phyloP scores from a whole-genome alignment of 1,284 basidiomycete species.

The Boletus sp. region DNA sequence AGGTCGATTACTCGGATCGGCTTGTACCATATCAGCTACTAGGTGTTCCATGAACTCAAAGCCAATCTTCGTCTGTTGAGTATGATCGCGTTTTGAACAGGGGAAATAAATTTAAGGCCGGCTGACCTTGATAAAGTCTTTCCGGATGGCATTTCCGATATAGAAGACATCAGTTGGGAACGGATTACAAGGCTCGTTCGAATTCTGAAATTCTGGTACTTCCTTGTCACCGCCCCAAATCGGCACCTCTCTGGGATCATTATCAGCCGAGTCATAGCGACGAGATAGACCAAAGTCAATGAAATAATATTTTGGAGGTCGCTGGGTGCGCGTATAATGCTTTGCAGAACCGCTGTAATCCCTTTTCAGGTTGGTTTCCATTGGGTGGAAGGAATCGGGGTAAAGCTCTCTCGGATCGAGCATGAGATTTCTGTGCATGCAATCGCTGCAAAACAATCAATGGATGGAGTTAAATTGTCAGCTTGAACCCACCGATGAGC shows the following conservation, averaged over 20 bases:
- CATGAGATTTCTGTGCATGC: constrained; percentile 36
- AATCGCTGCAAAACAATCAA: no score
- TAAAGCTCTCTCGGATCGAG: constrained; percentile 36
- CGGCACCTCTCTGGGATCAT: constrained; percentile 19
- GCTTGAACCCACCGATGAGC: no score
- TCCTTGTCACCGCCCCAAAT: constrained; percentile 4
- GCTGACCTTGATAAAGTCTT: constrained; percentile 31
- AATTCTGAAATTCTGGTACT: constrained; percentile 26
- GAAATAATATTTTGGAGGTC: constrained; percentile 18
- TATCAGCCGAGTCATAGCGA: constrained; percentile 15
- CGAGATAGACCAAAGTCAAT: constrained; percentile 7
- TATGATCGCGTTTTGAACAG: neutral
- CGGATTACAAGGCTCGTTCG: constrained; percentile 25
- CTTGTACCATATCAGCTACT: neutral
- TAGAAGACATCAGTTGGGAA: constrained; percentile 39
- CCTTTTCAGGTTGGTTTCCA: neutral
- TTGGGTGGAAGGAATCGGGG: constrained; percentile 14
- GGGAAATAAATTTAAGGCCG: neutral
- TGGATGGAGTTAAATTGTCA: no score
- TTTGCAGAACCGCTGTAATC: neutral
- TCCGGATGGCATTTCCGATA: constrained; percentile 34
- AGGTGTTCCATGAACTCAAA: neutral
- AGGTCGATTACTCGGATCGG: neutral
- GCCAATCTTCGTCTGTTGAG: neutral
- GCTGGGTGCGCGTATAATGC: constrained; percentile 19